Evolutionary conservation across 441 rosid genomes (phyloP).

Genomic region (Capsella rubella): DNA sequence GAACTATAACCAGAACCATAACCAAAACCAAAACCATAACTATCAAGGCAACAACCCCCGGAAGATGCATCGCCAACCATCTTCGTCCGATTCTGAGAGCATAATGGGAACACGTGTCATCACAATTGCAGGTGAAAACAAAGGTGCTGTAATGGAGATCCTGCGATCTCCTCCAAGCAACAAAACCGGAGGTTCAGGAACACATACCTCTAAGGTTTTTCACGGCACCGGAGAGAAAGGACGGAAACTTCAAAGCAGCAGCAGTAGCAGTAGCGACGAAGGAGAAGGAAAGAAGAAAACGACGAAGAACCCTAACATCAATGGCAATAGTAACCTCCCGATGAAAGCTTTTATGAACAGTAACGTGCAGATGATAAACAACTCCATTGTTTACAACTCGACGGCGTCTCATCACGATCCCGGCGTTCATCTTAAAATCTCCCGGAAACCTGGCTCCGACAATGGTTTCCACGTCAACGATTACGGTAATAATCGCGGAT

Average conservation of each 20-base stretch:
- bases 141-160: slow-evolving; percentile 86
- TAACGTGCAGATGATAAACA: slow-evolving; percentile 82
- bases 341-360: slow-evolving; percentile 63
- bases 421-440: slow-evolving; percentile 69
- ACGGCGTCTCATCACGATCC: slow-evolving; percentile 71
- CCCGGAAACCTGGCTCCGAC: slow-evolving; percentile 51
- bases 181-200: slow-evolving; percentile 33
- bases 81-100: slow-evolving; percentile 52
- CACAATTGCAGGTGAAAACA: slow-evolving; percentile 78
- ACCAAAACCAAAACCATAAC: slow-evolving; percentile 26
- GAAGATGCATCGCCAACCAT: slow-evolving; percentile 29
- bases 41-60: slow-evolving; percentile 40
- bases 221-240: slow-evolving; percentile 39
- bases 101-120: slow-evolving; percentile 48
- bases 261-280: slow-evolving; percentile 58
- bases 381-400: slow-evolving; percentile 68
- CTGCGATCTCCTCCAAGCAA: slow-evolving; percentile 43
- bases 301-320: slow-evolving; percentile 4
- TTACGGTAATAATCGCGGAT: slow-evolving; percentile 50
- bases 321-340: slow-evolving; percentile 31
- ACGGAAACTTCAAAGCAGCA: slow-evolving; percentile 36
- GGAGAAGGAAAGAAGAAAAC: slow-evolving; percentile 27
- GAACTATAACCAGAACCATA: neutral
- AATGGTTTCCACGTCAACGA: slow-evolving; percentile 52
- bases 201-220: slow-evolving; percentile 31